Evolutionary conservation across 2,329 filamentous ascomycete genomes (phyloP), one percentile per base, ranked within the genome.

Genomic region (Ophiocordyceps camponoti-saundersi): DNA sequence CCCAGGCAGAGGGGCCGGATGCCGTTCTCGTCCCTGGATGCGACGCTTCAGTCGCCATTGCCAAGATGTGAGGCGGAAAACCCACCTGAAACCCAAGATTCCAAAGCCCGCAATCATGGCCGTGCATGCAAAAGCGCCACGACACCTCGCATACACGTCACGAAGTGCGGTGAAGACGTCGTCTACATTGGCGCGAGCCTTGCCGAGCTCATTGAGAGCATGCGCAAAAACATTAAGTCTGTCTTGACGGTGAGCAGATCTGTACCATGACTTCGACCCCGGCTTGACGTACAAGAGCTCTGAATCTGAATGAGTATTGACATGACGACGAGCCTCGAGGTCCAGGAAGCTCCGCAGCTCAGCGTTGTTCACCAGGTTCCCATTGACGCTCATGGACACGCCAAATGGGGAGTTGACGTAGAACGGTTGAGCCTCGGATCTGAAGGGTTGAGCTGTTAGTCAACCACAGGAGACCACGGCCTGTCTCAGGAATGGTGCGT

Each of bases 251-350:
- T 39, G 15, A 39, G 34, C 15, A n/a, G 34, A 18, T 18, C 4
- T n/a, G 15, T 5, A n/a, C 6, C 34, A 39, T 32, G 13, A 39
- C 23, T 39, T 5, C 6, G 34, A 16, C 8, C 6, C 15, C 3
- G n/a, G 18, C 11, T 42, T 11, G 39, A 42, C 39, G 2, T 42
- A 42, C 39, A 42, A 22, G 39, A 60, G 56, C 43, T 94, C 88
- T 54, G 81, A 87, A 65, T 94, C 87, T 48, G 82, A 88, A 57
- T 93, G 86, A 26, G 87, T 89, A 65, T 94, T 95, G 69, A 92
- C 84, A 61, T 93, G 87, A 53, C 86, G 76, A 59, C 85, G 85
- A 8, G 84, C 85, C 53, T 85, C 82, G 52, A 80, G 69, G 57
- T 93, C 86, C 44, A 94, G 71, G 59, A 80, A 85, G 50, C 70